Base-by-base conservation (phyloP, 805 yeast genomes). In the Ascoidea rubescens region DNA sequence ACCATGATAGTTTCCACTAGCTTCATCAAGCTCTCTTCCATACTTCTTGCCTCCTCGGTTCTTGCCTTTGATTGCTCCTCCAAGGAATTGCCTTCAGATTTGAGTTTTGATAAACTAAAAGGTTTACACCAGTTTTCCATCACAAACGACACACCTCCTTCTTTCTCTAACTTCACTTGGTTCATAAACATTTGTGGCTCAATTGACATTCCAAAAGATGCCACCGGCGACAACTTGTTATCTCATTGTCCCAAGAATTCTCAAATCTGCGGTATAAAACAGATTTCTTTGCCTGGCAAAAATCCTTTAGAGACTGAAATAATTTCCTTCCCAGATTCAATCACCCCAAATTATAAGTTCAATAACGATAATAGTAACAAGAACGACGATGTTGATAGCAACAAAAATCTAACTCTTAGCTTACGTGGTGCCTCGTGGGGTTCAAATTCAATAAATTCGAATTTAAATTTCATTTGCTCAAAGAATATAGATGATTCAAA, bases 251-350 rank as follows among this genome's bases (percentile, higher is more conserved):
- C 89, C 0, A 68, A 69, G 48, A 80, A 83, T 56, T 78, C 90
- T 1, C 86, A 85, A 57, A 64, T 90, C 6, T 91, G 99, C 65
- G 96, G 95, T 2, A 61, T 84, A 16, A 80, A 84, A 30, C 60
- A 69, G 8, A 73, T 86, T 4, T 62, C 67, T 12, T 56, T 81
- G 17, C 80, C 81, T n/a, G 75, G 74, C 17, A 57, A 64, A 52
- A 70, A 70, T 32, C 65, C 78, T 3, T 54, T 78, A 2, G 66
- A 76, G 31, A 70, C 89, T 0, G 84, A 85, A 64, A 72, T 86
- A 16, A 75, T 86, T 50, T 79, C 86, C 37, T 73, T 78, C 61
- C 71, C 75, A 50, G 65, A 71, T 49, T 69, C 71, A 42, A 59
- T 75, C 55, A 65, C 66, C 37, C 69, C 67, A 4, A 60, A 68